Conservation (phyloP, 2,329 filamentous ascomycete genomes). For the Xylaria sp. region DNA sequence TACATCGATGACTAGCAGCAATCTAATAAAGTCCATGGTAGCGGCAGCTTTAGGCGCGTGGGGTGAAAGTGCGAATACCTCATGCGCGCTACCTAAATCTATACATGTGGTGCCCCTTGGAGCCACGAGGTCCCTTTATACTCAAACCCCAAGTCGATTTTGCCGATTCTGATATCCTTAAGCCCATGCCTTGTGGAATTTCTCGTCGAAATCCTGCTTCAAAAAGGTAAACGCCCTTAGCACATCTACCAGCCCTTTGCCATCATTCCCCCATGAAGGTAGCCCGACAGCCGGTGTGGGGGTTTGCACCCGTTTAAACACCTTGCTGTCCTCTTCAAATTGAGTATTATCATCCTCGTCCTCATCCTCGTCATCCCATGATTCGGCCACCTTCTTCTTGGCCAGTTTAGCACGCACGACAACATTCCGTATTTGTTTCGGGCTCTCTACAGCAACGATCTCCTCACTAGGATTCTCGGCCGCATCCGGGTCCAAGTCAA, state of each 20-base stretch:
- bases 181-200: constrained; percentile 67
- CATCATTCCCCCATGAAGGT: constrained; percentile 42
- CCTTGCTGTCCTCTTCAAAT: neutral
- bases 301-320: neutral
- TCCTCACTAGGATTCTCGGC: constrained; percentile 38
- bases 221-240: constrained; percentile 63
- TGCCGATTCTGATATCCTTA: too few species aligned
- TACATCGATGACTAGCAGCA: too few species aligned
- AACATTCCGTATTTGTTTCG: neutral
- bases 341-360: constrained; percentile 42
- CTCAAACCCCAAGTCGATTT: too few species aligned
- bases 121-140: too few species aligned
- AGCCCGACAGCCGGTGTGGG: neutral
- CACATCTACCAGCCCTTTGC: constrained; percentile 58
- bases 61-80: too few species aligned
- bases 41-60: too few species aligned
- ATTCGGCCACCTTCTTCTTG: constrained; percentile 54
- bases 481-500: constrained; percentile 50
- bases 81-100: too few species aligned
- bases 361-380: constrained; percentile 50
- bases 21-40: too few species aligned
- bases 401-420: constrained; percentile 30
- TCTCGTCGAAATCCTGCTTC: constrained; percentile 65
- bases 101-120: too few species aligned
- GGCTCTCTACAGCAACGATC: neutral